Percentiles rank a stretch among this genome's conserved stretches.
Conservation (phyloP, 257 asterid genomes). For the Cinchona pubescens region DNA sequence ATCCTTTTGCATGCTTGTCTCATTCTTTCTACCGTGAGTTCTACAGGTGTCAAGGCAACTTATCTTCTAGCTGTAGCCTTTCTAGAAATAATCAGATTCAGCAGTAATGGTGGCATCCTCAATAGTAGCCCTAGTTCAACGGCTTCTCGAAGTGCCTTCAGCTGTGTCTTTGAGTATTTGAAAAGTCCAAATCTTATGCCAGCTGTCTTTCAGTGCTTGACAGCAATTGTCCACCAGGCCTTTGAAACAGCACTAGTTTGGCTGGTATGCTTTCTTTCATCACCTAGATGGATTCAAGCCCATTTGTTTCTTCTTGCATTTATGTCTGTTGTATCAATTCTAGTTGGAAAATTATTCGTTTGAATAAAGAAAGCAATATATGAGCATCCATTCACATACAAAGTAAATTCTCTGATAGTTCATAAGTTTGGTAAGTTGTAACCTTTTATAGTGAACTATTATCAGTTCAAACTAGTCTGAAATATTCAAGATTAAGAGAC, state of each 20-base stretch:
- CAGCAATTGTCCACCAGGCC: constrained; percentile 86
- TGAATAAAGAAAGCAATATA: background rate
- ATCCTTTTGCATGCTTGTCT: constrained; percentile 6
- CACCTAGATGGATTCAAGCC: background rate
- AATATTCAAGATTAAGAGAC: background rate
- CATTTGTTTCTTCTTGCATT: background rate
- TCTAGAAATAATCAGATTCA: constrained; percentile 90
- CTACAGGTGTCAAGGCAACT: constrained; percentile 95
- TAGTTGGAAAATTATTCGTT: background rate
- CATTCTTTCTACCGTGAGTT: constrained; percentile 27
- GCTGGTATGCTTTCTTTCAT: constrained; percentile 63
- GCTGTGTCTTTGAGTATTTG: constrained; percentile 92
- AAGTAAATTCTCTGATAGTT: background rate
- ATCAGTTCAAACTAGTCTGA: background rate
- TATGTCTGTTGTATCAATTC: too few relatives aligned
- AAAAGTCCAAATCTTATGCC: constrained; percentile 92
- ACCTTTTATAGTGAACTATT: background rate
- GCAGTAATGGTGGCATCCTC: constrained; percentile 97
- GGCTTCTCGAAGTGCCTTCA: constrained; percentile 89
- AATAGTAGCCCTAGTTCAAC: constrained; percentile 65
- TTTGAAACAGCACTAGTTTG: constrained; percentile 82
- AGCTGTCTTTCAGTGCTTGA: constrained; percentile 94
- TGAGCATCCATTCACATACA: background rate
- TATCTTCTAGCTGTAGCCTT: constrained; percentile 98
- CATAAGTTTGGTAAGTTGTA: background rate